Percentiles rank a stretch among this genome's conserved stretches.
phyloP scores from a whole-genome alignment of 2,329 filamentous ascomycete genomes.

The Fusarium nematophilum region DNA sequence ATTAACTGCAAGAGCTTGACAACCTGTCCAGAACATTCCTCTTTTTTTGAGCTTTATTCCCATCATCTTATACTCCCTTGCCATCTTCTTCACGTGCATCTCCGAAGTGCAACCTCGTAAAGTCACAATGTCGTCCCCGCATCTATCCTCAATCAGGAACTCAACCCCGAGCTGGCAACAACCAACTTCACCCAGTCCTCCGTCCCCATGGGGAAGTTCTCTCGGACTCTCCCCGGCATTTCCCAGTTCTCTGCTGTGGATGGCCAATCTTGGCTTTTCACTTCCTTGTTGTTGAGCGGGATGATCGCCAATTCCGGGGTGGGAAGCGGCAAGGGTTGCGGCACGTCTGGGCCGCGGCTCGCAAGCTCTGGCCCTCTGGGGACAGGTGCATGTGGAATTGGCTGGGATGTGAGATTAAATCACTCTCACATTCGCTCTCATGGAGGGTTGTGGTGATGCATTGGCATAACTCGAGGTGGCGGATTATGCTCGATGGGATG shows the following conservation, averaged over 20 bases:
- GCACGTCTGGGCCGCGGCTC: constrained; percentile 33
- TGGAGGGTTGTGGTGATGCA: background rate
- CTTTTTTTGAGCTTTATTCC: constrained; percentile 3
- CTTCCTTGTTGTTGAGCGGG: constrained; percentile 24
- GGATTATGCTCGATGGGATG: no score
- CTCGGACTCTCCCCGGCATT: constrained; percentile 4
- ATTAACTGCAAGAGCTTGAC: constrained; percentile 23
- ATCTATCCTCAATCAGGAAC: constrained; percentile 38
- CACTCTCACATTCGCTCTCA: no score
- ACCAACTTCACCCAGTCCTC: constrained; percentile 15
- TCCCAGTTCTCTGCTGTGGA: constrained; percentile 22
- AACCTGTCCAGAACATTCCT: constrained; percentile 16
- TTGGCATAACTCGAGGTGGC: background rate
- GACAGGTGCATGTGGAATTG: constrained; percentile 22
- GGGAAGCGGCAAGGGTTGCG: constrained; percentile 16
- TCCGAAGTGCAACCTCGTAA: constrained; percentile 30
- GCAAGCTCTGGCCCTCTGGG: no score
- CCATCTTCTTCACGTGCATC: constrained; percentile 28
- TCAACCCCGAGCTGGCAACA: constrained; percentile 17
- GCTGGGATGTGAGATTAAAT: background rate
- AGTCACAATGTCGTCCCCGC: constrained; percentile 33
- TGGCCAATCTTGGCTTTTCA: constrained; percentile 25
- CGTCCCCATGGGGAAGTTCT: constrained; percentile 32
- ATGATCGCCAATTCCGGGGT: constrained; percentile 13
- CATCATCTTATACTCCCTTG: constrained; percentile 30